A percentile compares a stretch with the other conserved stretches of the same genome.
Evolutionary conservation across 192 early-diverging fungal genomes (phyloP).

Genomic region (Dissophora globulifera): DNA sequence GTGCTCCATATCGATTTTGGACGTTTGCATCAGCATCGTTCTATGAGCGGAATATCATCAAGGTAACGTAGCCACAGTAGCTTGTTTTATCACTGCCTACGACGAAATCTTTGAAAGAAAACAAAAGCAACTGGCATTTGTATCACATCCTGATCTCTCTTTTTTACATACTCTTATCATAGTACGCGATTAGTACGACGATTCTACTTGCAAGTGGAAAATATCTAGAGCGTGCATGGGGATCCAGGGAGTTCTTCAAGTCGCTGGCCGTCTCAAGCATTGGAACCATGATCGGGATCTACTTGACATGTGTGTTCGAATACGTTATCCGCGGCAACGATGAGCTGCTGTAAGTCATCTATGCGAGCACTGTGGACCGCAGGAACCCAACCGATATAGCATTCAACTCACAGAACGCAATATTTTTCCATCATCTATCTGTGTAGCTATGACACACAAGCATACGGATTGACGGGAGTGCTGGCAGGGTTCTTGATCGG

Average conservation of each 20-base stretch:
- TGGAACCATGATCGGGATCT: not conserved
- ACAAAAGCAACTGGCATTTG: too few relatives aligned
- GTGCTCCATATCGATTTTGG: conserved; percentile 40
- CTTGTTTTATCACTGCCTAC: too few relatives aligned
- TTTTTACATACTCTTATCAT: too few relatives aligned
- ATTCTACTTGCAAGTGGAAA: too few relatives aligned
- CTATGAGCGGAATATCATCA: conserved; percentile 34
- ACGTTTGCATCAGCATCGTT: conserved; percentile 51
- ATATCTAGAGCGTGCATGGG: too few relatives aligned
- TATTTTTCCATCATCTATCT: not conserved
- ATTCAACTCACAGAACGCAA: not conserved
- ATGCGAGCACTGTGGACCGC: not conserved
- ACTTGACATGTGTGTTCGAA: too few relatives aligned
- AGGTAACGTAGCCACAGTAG: too few relatives aligned
- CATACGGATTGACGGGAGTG: conserved; percentile 79
- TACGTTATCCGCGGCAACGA: conserved; percentile 68
- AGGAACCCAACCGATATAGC: conserved; percentile 9
- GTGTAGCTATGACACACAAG: conserved; percentile 63
- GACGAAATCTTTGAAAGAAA: too few relatives aligned
- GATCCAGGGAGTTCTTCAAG: too few relatives aligned
- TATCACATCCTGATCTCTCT: too few relatives aligned
- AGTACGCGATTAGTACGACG: too few relatives aligned
- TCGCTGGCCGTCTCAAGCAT: too few relatives aligned
- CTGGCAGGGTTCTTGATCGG: conserved; percentile 82
- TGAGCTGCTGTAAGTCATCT: conserved; percentile 62